Percentiles rank a stretch among this genome's conserved stretches.
These are phyloP conservation scores for Lachnellula willkommii DNA, from an alignment of 2,329 filamentous ascomycete species.

Conservation along the genomic window DNA sequence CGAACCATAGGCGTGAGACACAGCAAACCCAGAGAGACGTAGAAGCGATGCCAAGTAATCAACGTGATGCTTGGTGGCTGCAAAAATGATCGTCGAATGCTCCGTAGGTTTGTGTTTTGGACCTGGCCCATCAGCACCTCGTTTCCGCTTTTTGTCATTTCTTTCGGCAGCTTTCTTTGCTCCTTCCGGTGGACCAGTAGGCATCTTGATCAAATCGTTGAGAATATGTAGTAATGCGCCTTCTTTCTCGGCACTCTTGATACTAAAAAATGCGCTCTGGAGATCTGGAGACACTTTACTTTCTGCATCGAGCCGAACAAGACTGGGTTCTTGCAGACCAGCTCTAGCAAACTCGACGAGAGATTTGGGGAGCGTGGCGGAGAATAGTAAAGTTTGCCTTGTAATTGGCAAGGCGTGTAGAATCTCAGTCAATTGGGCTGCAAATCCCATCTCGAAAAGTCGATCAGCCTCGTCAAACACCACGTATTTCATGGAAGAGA, in stretches of 20 bases:
- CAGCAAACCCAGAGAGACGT: conserved; percentile 74
- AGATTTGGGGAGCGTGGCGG: conserved; percentile 87
- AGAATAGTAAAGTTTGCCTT: conserved; percentile 89
- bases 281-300: conserved; percentile 94
- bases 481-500: conserved; percentile 88
- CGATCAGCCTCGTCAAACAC: conserved; percentile 98
- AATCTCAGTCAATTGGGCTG: conserved; percentile 87
- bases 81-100: conserved; percentile 91
- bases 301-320: conserved; percentile 88
- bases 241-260: conserved; percentile 92
- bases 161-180: conserved; percentile 30
- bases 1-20: conserved; percentile 91
- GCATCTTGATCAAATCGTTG: conserved; percentile 89
- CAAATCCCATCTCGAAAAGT: conserved; percentile 98
- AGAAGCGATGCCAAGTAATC: conserved; percentile 85
- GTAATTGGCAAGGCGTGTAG: conserved; percentile 77
- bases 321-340: conserved; percentile 83
- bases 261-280: conserved; percentile 89
- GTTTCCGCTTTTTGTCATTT: conserved; percentile 67
- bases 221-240: conserved; percentile 84
- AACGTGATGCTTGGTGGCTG: conserved; percentile 94
- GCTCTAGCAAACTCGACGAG: conserved; percentile 94
- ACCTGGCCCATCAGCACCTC: conserved; percentile 47
- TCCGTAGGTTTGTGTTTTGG: conserved; percentile 69
- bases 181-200: conserved; percentile 57